A percentile compares a stretch with the other conserved stretches of the same genome.
phyloP scores from a whole-genome alignment of 129 eudicot species.

The Glebionis coronaria region DNA sequence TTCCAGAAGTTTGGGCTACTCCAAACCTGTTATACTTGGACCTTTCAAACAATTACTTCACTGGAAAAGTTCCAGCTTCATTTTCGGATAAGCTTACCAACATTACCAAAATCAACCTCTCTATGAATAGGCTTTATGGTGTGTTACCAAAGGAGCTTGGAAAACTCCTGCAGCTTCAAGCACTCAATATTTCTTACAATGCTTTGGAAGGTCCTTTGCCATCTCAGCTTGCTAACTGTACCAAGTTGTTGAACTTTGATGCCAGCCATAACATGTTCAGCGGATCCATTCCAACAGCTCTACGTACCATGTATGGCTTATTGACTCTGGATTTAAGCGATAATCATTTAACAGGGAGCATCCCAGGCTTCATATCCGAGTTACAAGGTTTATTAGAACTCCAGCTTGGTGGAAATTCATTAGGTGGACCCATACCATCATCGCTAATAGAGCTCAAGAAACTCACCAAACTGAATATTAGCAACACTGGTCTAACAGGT shows the following conservation, averaged over 20 bases:
- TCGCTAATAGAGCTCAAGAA: slow-evolving; percentile 37
- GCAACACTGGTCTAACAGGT: slow-evolving; percentile 57
- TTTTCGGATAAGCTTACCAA: slow-evolving; percentile 38
- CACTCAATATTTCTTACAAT: slow-evolving; percentile 63
- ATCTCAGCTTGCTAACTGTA: slow-evolving; percentile 51
- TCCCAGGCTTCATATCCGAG: slow-evolving; percentile 51
- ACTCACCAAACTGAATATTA: slow-evolving; percentile 54
- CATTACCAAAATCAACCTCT: slow-evolving; percentile 45
- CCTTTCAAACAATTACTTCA: slow-evolving; percentile 47
- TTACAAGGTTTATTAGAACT: slow-evolving; percentile 39
- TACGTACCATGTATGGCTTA: slow-evolving; percentile 52
- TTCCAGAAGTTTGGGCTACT: slow-evolving; percentile 59
- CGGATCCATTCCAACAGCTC: slow-evolving; percentile 53
- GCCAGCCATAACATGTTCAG: slow-evolving; percentile 52
- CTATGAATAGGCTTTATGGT: slow-evolving; percentile 55
- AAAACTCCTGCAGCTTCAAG: slow-evolving; percentile 49
- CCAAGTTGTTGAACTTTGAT: slow-evolving; percentile 46
- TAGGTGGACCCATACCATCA: slow-evolving; percentile 59
- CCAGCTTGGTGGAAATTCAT: slow-evolving; percentile 58
- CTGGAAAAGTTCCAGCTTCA: slow-evolving; percentile 58
- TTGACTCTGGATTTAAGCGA: slow-evolving; percentile 52
- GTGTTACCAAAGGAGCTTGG: slow-evolving; percentile 59
- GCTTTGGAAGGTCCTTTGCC: slow-evolving; percentile 66
- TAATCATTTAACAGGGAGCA: slow-evolving; percentile 53
- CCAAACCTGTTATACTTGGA: slow-evolving; percentile 41